Evolutionary conservation across 306 rosid species (phyloP), one percentile per base, ranked within the genome.

Genomic region (Cucurbita pepo): DNA sequence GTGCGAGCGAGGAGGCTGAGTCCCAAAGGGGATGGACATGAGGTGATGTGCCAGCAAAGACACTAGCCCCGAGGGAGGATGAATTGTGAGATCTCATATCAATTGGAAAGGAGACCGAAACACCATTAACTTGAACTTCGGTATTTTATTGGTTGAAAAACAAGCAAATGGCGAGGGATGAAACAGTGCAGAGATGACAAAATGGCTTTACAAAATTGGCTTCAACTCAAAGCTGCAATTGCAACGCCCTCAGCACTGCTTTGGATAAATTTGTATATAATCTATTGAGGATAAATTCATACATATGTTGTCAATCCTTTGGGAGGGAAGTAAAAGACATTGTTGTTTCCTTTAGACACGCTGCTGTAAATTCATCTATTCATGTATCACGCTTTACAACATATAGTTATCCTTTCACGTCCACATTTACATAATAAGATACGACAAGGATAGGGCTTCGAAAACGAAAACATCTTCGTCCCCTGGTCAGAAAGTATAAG

Each of bases 361-460:
- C 84, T 77, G 80, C 82, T 81, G 78, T 84, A 78, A 79, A 77
- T 77, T 72, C 77, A 80, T 88, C 73, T 86, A 81, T 86, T 76
- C 77, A 79, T 84, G 86, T 86, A 90, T 87, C 80, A 77, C 73
- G 78, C 43, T 76, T 83, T 85, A 84, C 81, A 72, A 78, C 86
- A 85, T 80, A 69, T 69, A 69, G 73, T 82, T 77, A 81, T 79
- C 80, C 79, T 75, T 81, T 80, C 78, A 73, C 71, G 19, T 47
- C 72, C 79, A 78, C 88, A 82, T 81, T 79, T 78, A 86, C 73
- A 71, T 57, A 22, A 86, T 80, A 82, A 82, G 82, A 87, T 86
- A 83, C 77, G 83, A 69, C 16, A 30, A 30, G 59, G 74, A 69
- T 69, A 50, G 58, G 30, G 14, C 74, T 50, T 48, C 13, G 19